Evolutionary conservation across 139 green algal species (phyloP).

Genomic region (Eudorina sp.): DNA sequence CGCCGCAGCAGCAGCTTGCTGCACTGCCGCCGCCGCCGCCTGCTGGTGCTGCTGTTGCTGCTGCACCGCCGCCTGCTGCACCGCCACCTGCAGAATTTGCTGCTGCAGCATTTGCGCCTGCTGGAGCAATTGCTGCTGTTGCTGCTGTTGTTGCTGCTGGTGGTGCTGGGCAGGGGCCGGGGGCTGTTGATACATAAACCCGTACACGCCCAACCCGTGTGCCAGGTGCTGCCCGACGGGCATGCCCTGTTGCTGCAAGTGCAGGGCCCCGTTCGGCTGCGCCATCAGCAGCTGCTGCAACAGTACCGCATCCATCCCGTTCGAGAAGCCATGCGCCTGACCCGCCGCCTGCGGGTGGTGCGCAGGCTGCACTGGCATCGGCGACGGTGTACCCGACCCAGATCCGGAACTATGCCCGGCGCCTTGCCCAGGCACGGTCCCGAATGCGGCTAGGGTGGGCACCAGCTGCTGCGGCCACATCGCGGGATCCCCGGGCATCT

Average conservation of each 20-base stretch:
- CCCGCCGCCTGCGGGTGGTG: not conserved
- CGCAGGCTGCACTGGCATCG: not conserved
- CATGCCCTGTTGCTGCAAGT: not conserved
- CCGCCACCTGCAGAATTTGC: too few species aligned
- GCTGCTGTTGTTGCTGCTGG: not conserved
- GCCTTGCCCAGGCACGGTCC: not conserved
- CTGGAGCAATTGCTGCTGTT: not conserved
- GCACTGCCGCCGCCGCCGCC: not conserved
- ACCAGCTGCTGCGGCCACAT: not conserved
- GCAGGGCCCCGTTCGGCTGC: not conserved
- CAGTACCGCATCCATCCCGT: not conserved
- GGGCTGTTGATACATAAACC: too few species aligned
- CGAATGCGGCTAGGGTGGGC: not conserved
- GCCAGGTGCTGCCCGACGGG: not conserved
- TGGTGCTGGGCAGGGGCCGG: too few species aligned
- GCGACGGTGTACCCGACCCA: not conserved
- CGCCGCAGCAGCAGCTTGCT: too few species aligned
- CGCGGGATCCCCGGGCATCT: not conserved
- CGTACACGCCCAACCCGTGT: too few species aligned
- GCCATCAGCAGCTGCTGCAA: conserved; percentile 4
- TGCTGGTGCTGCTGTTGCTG: conserved; percentile 11
- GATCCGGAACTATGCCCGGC: not conserved
- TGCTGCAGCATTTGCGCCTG: conserved; percentile 9
- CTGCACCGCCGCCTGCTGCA: not conserved
- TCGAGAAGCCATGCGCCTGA: not conserved